These are phyloP conservation scores for Epichloe bromicola DNA, from an alignment of 2,329 filamentous ascomycete genomes.

Conservation along the genomic window DNA sequence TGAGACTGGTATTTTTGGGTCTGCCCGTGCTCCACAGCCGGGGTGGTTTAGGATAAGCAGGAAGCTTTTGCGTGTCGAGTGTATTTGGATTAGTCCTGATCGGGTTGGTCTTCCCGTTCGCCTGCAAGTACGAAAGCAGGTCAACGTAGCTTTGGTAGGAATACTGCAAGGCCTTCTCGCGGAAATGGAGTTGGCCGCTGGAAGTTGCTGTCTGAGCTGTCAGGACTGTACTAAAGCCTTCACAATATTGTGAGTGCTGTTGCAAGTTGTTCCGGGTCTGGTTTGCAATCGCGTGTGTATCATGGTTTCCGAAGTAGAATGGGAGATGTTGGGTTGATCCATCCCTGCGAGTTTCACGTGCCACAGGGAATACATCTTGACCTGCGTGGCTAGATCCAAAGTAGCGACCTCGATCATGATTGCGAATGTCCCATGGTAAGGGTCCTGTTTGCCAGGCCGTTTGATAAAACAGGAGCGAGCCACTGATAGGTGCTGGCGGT, in stretches of 20 bases:
- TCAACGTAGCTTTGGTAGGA: slow-evolving; percentile 65
- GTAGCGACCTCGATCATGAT: not conserved
- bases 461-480: slow-evolving; percentile 19
- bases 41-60: slow-evolving; percentile 42
- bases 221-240: not conserved
- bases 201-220: not conserved
- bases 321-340: not conserved
- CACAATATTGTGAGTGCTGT: not conserved
- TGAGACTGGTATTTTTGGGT: not conserved
- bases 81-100: slow-evolving; percentile 24
- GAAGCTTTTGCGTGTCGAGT: slow-evolving; percentile 31
- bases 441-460: slow-evolving; percentile 9
- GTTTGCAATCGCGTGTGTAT: not conserved
- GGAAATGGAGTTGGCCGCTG: slow-evolving; percentile 29
- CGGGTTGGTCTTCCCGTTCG: slow-evolving; percentile 37
- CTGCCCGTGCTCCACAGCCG: slow-evolving; percentile 14
- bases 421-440: slow-evolving; percentile 7
- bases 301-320: not conserved
- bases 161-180: slow-evolving; percentile 53
- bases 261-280: not conserved
- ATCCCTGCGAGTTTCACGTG: not conserved
- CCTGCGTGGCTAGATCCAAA: not conserved
- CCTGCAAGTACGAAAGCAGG: slow-evolving; percentile 51
- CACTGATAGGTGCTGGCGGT: slow-evolving; percentile 19
- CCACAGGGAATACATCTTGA: not conserved